Evolutionary conservation across 345 rosid genomes (phyloP).

Genomic region (Brassica cretica): DNA sequence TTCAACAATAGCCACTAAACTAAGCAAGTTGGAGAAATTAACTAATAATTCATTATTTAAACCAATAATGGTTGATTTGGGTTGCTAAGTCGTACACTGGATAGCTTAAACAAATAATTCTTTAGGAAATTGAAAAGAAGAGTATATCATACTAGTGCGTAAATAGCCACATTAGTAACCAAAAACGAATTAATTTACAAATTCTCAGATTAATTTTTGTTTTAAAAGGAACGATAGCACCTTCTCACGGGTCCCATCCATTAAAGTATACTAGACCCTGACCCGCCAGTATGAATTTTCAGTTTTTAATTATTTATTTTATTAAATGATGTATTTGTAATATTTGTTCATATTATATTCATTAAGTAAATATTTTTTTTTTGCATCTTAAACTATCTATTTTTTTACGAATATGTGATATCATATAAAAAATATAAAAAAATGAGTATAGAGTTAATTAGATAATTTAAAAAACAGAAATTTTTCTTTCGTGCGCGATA

Average conservation of each 20-base stretch:
- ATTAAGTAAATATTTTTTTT: no score
- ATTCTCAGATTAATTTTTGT: background rate
- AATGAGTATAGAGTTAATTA: no score
- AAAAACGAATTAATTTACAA: constrained; percentile 14
- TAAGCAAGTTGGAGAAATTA: constrained; percentile 37
- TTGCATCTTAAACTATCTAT: no score
- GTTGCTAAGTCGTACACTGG: constrained; percentile 39
- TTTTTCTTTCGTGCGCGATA: no score
- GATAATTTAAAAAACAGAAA: no score
- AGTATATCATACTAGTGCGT: constrained; percentile 34
- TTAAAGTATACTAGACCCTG: constrained; percentile 38
- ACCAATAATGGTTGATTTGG: constrained; percentile 40
- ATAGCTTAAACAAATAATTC: constrained; percentile 35
- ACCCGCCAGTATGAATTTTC: no score
- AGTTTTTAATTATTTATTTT: no score
- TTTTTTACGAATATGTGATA: no score
- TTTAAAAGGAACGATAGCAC: constrained; percentile 31
- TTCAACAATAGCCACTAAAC: constrained; percentile 43
- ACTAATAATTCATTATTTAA: constrained; percentile 16
- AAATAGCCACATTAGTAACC: constrained; percentile 35
- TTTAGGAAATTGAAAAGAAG: constrained; percentile 20
- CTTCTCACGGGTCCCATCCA: constrained; percentile 36
- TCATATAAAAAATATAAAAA: no score
- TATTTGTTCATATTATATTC: no score
- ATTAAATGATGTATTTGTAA: no score